Percentiles rank a stretch among this genome's conserved stretches.
Evolutionary conservation across 1,284 basidiomycete species (phyloP).

Genomic region (Entoloma clypeatum): DNA sequence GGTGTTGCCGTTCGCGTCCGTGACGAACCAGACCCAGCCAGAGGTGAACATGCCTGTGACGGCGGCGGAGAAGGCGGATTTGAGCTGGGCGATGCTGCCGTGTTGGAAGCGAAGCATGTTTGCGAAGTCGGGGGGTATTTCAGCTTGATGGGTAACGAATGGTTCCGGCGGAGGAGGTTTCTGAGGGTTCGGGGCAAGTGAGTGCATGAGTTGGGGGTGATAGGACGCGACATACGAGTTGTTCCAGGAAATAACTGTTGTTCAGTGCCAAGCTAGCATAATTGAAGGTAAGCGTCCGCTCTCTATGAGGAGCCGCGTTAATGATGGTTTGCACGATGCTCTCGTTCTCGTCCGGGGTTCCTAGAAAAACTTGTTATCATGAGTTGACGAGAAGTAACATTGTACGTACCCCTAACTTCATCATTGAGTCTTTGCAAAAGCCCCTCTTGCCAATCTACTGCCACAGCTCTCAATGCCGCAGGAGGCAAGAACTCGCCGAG

Average conservation of each 20-base stretch:
- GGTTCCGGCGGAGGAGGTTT: conserved; percentile 45
- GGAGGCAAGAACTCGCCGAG: conserved; percentile 74
- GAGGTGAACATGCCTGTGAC: conserved; percentile 76
- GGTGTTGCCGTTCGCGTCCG: conserved; percentile 59
- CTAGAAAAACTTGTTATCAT: conserved; percentile 30
- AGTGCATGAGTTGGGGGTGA: conserved; percentile 7
- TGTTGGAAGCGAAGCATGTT: conserved; percentile 49
- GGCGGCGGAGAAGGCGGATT: conserved; percentile 74
- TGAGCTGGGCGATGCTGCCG: conserved; percentile 65
- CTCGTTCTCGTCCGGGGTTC: conserved; percentile 54
- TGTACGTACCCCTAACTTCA: conserved; percentile 60
- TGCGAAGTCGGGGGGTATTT: conserved; percentile 37
- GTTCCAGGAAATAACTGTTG: conserved; percentile 92
- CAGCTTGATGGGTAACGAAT: conserved; percentile 39
- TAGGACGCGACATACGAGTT: conserved; percentile 57
- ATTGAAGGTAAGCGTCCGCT: conserved; percentile 78
- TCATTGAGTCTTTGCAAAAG: conserved; percentile 72
- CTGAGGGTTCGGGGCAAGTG: conserved; percentile 28
- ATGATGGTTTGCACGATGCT: conserved; percentile 76
- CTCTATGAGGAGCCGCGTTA: conserved; percentile 59
- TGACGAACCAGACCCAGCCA: conserved; percentile 89
- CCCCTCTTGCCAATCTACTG: conserved; percentile 80
- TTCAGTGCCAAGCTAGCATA: conserved; percentile 92
- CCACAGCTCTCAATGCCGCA: conserved; percentile 59
- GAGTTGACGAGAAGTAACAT: not conserved